These are phyloP conservation scores for Globisporangium middletonii DNA, from an alignment of 352 stramenopile species.

Conservation along the genomic window DNA sequence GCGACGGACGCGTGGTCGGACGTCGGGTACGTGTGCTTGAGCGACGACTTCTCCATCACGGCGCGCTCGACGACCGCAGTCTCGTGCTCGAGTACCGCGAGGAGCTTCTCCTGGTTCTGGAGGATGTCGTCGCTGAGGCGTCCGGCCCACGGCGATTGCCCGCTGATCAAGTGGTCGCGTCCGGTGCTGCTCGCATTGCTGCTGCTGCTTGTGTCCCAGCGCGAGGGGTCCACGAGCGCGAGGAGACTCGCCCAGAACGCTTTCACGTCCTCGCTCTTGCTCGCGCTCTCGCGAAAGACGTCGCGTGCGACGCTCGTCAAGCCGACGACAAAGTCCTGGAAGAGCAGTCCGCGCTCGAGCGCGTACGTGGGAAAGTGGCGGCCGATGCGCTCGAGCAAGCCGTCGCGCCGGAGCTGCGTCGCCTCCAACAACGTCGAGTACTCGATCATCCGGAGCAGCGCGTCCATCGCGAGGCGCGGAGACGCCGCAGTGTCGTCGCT, in stretches of 20 bases:
- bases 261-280: constrained; percentile 17
- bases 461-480: constrained; percentile 28
- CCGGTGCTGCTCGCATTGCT: background rate
- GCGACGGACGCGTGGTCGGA: constrained; percentile 18
- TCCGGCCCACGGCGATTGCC: constrained; percentile 37
- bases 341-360: constrained; percentile 36
- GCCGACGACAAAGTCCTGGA: constrained; percentile 46
- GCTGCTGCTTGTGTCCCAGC: constrained; percentile 1
- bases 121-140: constrained; percentile 74
- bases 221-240: constrained; percentile 17
- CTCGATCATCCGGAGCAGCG: constrained; percentile 39
- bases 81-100: constrained; percentile 72
- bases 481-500: constrained; percentile 10
- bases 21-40: constrained; percentile 58
- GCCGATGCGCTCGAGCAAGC: constrained; percentile 21
- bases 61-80: constrained; percentile 70
- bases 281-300: constrained; percentile 21
- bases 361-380: constrained; percentile 38
- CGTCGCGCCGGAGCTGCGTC: constrained; percentile 26
- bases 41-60: constrained; percentile 73
- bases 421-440: constrained; percentile 34
- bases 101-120: constrained; percentile 75
- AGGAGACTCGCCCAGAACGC: constrained; percentile 51
- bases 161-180: constrained; percentile 10
- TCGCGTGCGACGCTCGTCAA: constrained; percentile 40